These are phyloP conservation scores for Penicillium egyptiacum DNA, from an alignment of 495 filamentous ascomycete species.

Conservation along the genomic window DNA sequence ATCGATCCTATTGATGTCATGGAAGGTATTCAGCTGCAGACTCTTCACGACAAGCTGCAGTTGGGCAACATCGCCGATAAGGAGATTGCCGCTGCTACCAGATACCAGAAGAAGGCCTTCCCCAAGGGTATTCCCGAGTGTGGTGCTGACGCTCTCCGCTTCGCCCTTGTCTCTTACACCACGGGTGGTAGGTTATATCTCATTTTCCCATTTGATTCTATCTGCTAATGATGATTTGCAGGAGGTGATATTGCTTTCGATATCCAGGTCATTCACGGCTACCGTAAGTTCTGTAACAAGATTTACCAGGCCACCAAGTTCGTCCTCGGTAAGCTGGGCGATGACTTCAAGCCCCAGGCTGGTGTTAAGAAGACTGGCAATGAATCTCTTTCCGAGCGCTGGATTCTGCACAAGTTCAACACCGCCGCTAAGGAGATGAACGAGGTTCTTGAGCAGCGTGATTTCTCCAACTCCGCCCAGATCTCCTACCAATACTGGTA, in stretches of 20 bases:
- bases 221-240: conserved; percentile 26
- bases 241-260: conserved; percentile 81
- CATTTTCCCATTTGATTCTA: not conserved
- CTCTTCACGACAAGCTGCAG: conserved; percentile 67
- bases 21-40: conserved; percentile 65
- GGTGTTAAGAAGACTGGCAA: conserved; percentile 58
- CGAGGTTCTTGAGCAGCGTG: conserved; percentile 63
- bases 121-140: conserved; percentile 82
- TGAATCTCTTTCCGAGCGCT: conserved; percentile 73
- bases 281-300: conserved; percentile 88
- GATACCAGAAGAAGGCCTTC: conserved; percentile 79
- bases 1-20: conserved; percentile 82
- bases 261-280: conserved; percentile 78
- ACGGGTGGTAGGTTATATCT: conserved; percentile 64
- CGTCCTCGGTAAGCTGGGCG: conserved; percentile 72
- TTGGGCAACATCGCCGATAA: conserved; percentile 71
- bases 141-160: conserved; percentile 80
- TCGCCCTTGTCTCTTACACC: conserved; percentile 78
- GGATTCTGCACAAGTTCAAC: conserved; percentile 84
- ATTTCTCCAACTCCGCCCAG: conserved; percentile 67
- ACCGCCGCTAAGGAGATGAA: conserved; percentile 71
- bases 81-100: conserved; percentile 69
- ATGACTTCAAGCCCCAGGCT: conserved; percentile 66
- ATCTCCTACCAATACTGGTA: conserved; percentile 71
- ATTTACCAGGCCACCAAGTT: conserved; percentile 90